phyloP scores from a whole-genome alignment of 108 stramenopile genomes.

The Nannochloropsis salina region DNA sequence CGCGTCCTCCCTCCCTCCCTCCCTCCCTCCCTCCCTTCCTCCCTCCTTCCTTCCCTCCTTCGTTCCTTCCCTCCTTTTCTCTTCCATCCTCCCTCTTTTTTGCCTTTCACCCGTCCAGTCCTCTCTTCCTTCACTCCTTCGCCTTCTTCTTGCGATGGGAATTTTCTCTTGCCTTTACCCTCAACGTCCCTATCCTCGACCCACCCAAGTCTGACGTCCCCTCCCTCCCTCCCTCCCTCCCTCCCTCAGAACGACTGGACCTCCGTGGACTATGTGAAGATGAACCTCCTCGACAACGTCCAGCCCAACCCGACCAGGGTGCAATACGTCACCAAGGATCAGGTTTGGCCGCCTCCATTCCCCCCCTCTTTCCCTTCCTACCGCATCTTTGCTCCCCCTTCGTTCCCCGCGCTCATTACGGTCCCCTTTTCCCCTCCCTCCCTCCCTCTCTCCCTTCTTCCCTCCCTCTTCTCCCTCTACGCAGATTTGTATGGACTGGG shows the following conservation, averaged over 20 bases:
- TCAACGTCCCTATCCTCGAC: neutral
- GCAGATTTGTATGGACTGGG: neutral
- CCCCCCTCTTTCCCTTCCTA: neutral
- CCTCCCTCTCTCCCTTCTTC: neutral
- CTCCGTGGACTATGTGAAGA: neutral
- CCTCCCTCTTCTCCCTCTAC: neutral
- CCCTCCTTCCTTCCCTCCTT: neutral
- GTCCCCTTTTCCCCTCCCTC: neutral
- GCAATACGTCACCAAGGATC: neutral
- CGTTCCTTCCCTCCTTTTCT: neutral
- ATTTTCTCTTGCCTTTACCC: neutral
- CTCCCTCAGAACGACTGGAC: neutral
- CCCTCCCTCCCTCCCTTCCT: neutral
- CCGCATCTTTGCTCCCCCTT: neutral
- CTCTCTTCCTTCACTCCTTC: neutral
- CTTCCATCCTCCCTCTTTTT: neutral
- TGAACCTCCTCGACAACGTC: neutral
- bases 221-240: slow-evolving; percentile 10
- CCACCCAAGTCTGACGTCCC: neutral
- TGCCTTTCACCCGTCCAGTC: neutral
- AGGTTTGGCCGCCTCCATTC: neutral
- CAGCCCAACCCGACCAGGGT: neutral
- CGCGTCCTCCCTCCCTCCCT: too few species aligned
- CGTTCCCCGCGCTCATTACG: too few species aligned
- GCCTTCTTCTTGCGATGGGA: neutral